phyloP scores from a whole-genome alignment of 352 stramenopile species.

The Globisporangium solare region DNA sequence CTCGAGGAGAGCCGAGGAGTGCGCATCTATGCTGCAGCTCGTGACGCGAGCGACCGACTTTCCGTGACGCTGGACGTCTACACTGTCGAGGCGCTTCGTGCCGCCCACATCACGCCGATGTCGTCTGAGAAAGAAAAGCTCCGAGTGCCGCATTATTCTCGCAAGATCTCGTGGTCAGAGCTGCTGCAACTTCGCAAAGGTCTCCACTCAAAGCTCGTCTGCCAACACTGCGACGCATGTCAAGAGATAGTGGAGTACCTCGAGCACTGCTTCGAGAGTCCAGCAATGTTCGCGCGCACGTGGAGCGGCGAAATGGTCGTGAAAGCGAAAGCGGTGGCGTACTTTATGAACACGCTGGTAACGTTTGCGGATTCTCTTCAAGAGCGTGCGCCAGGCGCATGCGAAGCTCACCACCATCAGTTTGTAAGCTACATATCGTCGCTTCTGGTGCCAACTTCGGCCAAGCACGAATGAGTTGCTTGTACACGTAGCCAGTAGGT shows the following conservation, averaged over 20 bases:
- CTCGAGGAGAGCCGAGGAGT: not conserved
- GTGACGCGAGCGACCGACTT: not conserved
- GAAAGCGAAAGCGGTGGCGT: not conserved
- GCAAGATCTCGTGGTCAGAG: not conserved
- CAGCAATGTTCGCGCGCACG: conserved; percentile 1
- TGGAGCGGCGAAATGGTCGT: conserved; percentile 3
- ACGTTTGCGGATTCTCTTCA: no score
- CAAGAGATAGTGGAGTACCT: not conserved
- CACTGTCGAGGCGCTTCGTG: not conserved
- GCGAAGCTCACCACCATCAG: not conserved
- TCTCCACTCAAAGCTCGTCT: not conserved
- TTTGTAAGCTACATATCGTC: not conserved
- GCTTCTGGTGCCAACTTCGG: not conserved
- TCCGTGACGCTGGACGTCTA: conserved; percentile 4
- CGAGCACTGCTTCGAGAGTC: conserved; percentile 7
- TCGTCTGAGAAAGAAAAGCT: conserved; percentile 1
- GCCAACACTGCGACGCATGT: not conserved
- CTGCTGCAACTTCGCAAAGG: not conserved
- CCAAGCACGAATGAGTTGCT: not conserved
- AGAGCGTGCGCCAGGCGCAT: not conserved
- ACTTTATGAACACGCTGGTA: conserved; percentile 4
- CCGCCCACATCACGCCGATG: not conserved
- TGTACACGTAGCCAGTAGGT: not conserved
- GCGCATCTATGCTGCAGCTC: not conserved
- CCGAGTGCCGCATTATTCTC: not conserved